phyloP scores from a whole-genome alignment of 148 eudicot species.

The Persicaria tinctoria region DNA sequence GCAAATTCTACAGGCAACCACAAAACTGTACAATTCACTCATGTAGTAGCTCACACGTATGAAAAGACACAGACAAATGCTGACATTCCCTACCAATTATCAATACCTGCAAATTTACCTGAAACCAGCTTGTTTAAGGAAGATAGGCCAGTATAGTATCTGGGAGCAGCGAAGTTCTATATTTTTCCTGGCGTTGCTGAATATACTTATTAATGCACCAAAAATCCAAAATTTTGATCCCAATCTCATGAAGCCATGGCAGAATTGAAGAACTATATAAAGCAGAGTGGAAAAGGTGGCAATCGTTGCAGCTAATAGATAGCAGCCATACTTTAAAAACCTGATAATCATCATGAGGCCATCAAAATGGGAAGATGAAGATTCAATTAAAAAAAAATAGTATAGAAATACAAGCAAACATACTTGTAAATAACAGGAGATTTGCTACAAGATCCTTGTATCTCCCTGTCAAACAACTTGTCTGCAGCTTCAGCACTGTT shows the following conservation, averaged over 20 bases:
- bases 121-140: constrained; percentile 47
- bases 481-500: constrained; percentile 65
- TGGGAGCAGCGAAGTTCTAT: constrained; percentile 64
- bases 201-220: constrained; percentile 29
- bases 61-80: no score
- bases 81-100: no score
- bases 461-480: constrained; percentile 33
- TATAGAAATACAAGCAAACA: constrained; percentile 18
- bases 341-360: constrained; percentile 32
- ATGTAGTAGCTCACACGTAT: no score
- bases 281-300: constrained; percentile 63
- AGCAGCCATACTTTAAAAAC: constrained; percentile 35
- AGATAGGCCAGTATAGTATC: constrained; percentile 73
- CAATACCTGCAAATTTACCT: constrained; percentile 34
- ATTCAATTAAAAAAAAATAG: constrained; percentile 2
- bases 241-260: constrained; percentile 29
- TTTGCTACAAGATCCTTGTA: constrained; percentile 21
- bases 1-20: neutral
- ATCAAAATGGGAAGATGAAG: constrained; percentile 14
- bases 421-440: constrained; percentile 36
- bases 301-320: constrained; percentile 42
- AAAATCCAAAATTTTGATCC: constrained; percentile 32
- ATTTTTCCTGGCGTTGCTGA: constrained; percentile 51
- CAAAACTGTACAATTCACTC: neutral
- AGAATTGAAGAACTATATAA: constrained; percentile 53